These are phyloP conservation scores for Aristolochia fimbriata DNA, from an alignment of 164 flowering plant genomes.

Conservation along the genomic window DNA sequence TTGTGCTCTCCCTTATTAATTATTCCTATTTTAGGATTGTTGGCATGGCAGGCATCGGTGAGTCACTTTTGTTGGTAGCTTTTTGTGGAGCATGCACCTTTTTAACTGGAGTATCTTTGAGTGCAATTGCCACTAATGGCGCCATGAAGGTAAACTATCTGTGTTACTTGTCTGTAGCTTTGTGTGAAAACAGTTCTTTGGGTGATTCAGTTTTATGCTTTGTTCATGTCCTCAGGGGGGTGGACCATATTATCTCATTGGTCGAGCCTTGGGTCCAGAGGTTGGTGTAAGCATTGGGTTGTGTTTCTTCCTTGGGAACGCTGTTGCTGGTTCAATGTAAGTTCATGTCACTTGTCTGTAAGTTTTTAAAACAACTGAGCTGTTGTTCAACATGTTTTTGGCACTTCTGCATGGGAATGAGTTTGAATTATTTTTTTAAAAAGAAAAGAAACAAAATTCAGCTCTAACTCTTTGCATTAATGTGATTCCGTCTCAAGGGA, in stretches of 20 bases:
- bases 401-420: background rate
- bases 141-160: conserved; percentile 87
- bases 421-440: too few species aligned
- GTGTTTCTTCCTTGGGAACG: conserved; percentile 98
- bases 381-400: background rate
- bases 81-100: conserved; percentile 93
- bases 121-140: conserved; percentile 99
- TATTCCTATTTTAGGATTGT: conserved; percentile 59
- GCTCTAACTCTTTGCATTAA: too few species aligned
- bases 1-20: conserved; percentile 2
- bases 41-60: conserved; percentile 98
- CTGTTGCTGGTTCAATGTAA: conserved; percentile 97
- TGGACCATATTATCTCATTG: conserved; percentile 98
- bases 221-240: conserved; percentile 59
- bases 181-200: too few species aligned
- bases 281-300: conserved; percentile 99
- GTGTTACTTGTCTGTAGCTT: background rate
- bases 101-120: conserved; percentile 78
- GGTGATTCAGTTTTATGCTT: too few species aligned
- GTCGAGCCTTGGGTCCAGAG: conserved; percentile 99
- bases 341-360: conserved; percentile 11
- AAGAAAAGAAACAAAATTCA: too few species aligned
- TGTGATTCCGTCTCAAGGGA: too few species aligned
- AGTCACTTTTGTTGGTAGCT: conserved; percentile 79
- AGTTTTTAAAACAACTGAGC: background rate